Conservation (phyloP, 495 filamentous ascomycete genomes). For the Penicillium mononematosum region DNA sequence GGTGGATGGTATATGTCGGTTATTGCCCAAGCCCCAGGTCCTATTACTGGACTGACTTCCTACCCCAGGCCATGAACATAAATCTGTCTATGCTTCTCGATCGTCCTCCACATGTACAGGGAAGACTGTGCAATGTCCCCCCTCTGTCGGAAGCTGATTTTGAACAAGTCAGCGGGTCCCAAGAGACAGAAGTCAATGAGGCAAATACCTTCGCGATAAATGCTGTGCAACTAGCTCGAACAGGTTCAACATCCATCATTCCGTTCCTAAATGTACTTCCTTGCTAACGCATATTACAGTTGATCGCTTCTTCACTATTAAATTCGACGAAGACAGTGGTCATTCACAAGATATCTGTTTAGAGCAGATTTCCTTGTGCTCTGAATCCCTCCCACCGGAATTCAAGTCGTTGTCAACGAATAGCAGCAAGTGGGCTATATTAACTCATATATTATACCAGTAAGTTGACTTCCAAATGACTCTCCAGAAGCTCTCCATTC, state of each 20-base stretch:
- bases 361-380: slow-evolving; percentile 14
- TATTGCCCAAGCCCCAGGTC: background rate
- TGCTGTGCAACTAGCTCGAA: slow-evolving; percentile 12
- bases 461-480: background rate
- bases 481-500: background rate
- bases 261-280: background rate
- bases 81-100: slow-evolving; percentile 17
- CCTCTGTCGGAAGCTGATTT: slow-evolving; percentile 14
- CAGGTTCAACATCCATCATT: slow-evolving; percentile 7
- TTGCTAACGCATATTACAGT: slow-evolving; percentile 8
- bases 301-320: slow-evolving; percentile 15
- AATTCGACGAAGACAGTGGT: slow-evolving; percentile 12
- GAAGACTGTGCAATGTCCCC: slow-evolving; percentile 15
- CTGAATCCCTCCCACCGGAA: slow-evolving; percentile 1
- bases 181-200: background rate
- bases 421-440: slow-evolving; percentile 14
- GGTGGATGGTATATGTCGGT: slow-evolving; percentile 19
- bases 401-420: slow-evolving; percentile 3
- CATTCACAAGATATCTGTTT: slow-evolving; percentile 17
- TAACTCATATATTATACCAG: slow-evolving; percentile 16
- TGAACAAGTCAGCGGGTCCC: background rate
- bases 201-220: slow-evolving; percentile 8
- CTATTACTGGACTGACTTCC: background rate
- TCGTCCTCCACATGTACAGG: slow-evolving; percentile 15
- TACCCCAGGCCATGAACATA: slow-evolving; percentile 12